Evolutionary conservation across 2,329 filamentous ascomycete species (phyloP), one percentile per base, ranked within the genome.

Genomic region (Aspergillus amoenus): DNA sequence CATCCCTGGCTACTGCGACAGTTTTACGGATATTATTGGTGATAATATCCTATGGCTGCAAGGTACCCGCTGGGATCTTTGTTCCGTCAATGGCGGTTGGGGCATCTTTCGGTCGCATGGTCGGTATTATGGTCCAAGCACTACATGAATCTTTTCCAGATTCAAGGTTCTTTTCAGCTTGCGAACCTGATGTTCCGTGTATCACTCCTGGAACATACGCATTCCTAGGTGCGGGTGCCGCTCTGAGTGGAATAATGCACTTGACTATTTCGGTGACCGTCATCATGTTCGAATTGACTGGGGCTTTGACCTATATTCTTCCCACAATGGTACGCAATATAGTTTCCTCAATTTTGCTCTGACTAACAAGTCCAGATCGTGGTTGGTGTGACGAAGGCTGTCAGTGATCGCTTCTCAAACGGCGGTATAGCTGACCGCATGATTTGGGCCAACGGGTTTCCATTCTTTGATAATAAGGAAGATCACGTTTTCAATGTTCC

Each of bases 211-310:
- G 94, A 9, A 97, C 94, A 1, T 99, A 99, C 70, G 94, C 94
- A 6, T 96, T 99, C 65, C 82, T 99, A 0, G 94, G 94, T 42
- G 94, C 94, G 5, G 94, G 88, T 0, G 93, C 94, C 2, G 91
- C 94, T 0, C 81, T 99, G 22, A 93, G 90, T 72, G 94, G 94
- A 9, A 97, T 97, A 69, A 99, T 97, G 93, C 94, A 97, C 74
- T 90, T 99, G 61, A 97, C 93, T 0, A 87, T 99, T 15, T 95
- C 93, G 0, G 92, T 99, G 9, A 93, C 97, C 2, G 94, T 99
- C 68, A 99, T 99, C 74, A 97, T 99, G 94, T 97, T 97, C 69
- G 94, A 99, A 75, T 83, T 99, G 48, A 99, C 94, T 0, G 94
- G 94, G n/a, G 94, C 94, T 6, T 79, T 97, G 59, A 96, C 93